Base-by-base conservation (phyloP, 768 basidiomycete species). In the Rhizopogon vulgaris region DNA sequence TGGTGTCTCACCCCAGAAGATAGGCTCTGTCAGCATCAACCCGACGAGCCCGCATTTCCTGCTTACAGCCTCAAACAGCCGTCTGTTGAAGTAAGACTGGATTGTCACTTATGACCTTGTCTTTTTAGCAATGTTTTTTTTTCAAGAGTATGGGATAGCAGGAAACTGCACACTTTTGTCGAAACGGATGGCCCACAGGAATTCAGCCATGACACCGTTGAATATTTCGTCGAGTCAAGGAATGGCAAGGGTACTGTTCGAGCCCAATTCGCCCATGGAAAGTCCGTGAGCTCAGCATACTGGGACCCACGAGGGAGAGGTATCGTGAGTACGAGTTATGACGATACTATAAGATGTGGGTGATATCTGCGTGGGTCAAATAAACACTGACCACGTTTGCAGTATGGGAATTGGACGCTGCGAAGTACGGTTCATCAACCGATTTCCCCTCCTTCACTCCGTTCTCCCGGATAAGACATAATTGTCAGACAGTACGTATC, bases 291-390 rank as follows among this genome's bases (percentile, higher is more conserved):
- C 55, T 83, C 90, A 14, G 90, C 87, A 0, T 91, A 85, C 58
- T 93, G 90, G 90, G 89, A 92, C 65, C 80, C 89, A 3, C 73
- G 84, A 52, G 90, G 90, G 3, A 78, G 86, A 25, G 74, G 79
- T 48, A 83, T 93, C 54, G 83, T 92, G 43, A 90, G 87, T 65
- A 93, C 90, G 4, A 84, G 84, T 63, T 93, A 93, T 57, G 90
- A 93, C 57, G 84, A 93, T 68, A 78, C 76, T 3, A 56, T 93
- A 34, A 74, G 87, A 59, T 59, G 90, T 91, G 60, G 59, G 84
- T 75, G 12, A 42, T 11, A 32, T 12, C 48, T 22, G 46, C 40
- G 48, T 37, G 30, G 15, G 6, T 32, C 2, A 24, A n/a, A 39
- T 25, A 48, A 27, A 38, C 49, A 39, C 53, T 66, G 41, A 64